phyloP scores from a whole-genome alignment of 176 grass and related monocot species.

The Alloteropsis semialata region DNA sequence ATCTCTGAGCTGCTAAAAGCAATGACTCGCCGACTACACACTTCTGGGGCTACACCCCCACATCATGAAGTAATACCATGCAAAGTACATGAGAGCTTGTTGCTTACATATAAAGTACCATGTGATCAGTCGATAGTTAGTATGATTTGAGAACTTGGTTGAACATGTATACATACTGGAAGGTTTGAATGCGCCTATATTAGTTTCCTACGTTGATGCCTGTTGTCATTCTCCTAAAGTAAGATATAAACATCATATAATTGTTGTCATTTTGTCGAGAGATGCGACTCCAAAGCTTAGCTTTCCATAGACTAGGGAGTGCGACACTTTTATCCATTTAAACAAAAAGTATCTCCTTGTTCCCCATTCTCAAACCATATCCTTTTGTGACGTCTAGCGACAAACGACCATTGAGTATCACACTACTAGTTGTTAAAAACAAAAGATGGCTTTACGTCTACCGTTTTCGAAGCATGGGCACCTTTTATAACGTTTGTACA shows the following conservation, averaged over 20 bases:
- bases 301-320: not conserved
- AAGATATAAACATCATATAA: not conserved
- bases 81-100: not conserved
- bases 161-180: not conserved
- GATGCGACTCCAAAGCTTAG: not conserved
- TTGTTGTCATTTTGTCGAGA: not conserved
- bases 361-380: not conserved
- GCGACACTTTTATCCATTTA: not conserved
- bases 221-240: not conserved
- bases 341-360: not conserved
- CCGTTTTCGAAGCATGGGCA: not conserved
- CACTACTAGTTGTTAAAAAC: not conserved
- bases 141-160: not conserved
- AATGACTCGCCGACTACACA: not conserved
- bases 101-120: too few relatives aligned
- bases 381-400: not conserved
- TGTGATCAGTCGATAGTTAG: not conserved
- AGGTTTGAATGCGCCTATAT: not conserved
- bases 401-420: not conserved
- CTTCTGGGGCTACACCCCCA: not conserved
- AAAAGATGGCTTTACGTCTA: not conserved
- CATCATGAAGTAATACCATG: not conserved
- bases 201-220: not conserved
- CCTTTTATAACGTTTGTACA: not conserved
- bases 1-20: not conserved